Evolutionary conservation across 2,329 filamentous ascomycete genomes (phyloP), one percentile per base, ranked within the genome.

Genomic region (Talaromyces verruculosus): DNA sequence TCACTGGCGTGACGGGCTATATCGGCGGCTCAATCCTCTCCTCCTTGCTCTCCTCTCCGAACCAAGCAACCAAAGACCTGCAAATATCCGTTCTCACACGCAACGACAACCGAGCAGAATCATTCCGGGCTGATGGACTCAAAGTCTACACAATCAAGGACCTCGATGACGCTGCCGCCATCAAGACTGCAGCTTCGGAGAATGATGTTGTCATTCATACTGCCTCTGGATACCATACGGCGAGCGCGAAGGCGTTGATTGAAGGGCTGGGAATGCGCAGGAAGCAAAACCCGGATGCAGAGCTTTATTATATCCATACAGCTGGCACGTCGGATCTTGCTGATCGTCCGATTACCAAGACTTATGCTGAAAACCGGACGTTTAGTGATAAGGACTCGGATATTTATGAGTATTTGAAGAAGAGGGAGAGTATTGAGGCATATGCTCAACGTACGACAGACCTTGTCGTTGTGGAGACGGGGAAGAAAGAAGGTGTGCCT

Each of bases 391-490:
- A 77, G 4, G 78, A 82, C 8, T 30, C 49, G 49, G 76, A 83
- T 60, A 74, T 85, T 22, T 84, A 81, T 67, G 72, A 67, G 7
- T 80, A 80, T 62, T 75, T 81, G 67, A 74, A 74, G 37, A 67
- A 69, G 5, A 76, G 76, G 25, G 78, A 85, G 55, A 71, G 67
- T 0, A 43, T 69, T 0, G 73, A 79, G 22, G 67, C 73, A 0
- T 84, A 83, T 65, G 67, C 69, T 0, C 82, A 84, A 68, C 80
- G 83, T 13, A 79, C 77, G 0, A 77, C 80, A 1, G 82, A 84
- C 65, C 68, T 85, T 6, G 71, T 73, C 3, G 79, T 83, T 13
- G 69, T 83, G 1, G 75, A 81, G 5, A 71, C 72, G 0, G 80
- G 81, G 1, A 67, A 80, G 17, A 72, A 75, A 19, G 53, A 75